A percentile compares a stretch with the other conserved stretches of the same genome.
Conservation (phyloP, 257 asterid species). For the Schizonepeta tenuifolia region DNA sequence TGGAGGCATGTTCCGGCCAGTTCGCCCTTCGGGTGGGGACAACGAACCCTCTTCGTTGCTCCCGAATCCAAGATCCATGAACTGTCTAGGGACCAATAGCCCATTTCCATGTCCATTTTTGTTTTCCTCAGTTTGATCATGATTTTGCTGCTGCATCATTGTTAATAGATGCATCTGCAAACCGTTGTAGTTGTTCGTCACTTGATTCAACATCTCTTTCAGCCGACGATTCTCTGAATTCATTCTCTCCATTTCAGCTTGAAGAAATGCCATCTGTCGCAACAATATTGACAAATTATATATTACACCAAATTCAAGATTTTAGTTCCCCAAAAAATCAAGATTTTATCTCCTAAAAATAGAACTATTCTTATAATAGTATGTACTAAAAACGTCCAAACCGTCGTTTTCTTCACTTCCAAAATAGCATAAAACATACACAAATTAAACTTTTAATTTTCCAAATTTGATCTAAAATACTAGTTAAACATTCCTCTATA, state of each 20-base stretch:
- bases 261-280: constrained; percentile 52
- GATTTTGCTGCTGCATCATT: constrained; percentile 51
- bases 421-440: no score
- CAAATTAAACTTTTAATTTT: no score
- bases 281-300: neutral
- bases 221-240: constrained; percentile 57
- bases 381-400: no score
- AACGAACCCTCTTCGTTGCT: constrained; percentile 55
- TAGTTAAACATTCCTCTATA: neutral
- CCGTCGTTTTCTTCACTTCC: no score
- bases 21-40: constrained; percentile 64
- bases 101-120: constrained; percentile 41
- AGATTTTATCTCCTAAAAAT: neutral
- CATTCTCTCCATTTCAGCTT: constrained; percentile 65
- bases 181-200: constrained; percentile 45
- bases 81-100: constrained; percentile 69
- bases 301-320: no score
- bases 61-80: constrained; percentile 78
- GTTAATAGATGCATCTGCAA: constrained; percentile 63
- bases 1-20: constrained; percentile 41
- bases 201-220: constrained; percentile 55
- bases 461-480: no score
- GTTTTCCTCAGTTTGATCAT: constrained; percentile 40
- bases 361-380: neutral
- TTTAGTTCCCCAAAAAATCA: no score